Percentiles rank a stretch among this genome's conserved stretches.
Conservation (phyloP, 2,329 filamentous ascomycete species). For the Lecanicillium sp. region DNA sequence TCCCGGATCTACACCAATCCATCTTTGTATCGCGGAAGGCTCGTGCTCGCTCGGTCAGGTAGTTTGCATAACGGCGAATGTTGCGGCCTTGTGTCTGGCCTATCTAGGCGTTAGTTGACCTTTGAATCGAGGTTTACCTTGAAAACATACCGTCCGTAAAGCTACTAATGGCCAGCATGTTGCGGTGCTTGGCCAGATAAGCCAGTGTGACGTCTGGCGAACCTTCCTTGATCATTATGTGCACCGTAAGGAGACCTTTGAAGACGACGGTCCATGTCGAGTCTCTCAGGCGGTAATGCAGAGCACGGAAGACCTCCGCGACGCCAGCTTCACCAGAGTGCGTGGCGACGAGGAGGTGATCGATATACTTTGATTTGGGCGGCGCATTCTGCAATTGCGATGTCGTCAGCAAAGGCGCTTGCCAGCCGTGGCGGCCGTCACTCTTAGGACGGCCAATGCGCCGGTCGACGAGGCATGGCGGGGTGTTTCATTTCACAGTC, state of each 20-base stretch:
- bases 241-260: slow-evolving; percentile 92
- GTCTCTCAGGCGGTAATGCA: slow-evolving; percentile 83
- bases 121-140: background rate
- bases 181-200: slow-evolving; percentile 76
- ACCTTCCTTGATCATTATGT: slow-evolving; percentile 96
- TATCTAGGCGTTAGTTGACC: slow-evolving; percentile 24
- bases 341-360: slow-evolving; percentile 92
- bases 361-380: slow-evolving; percentile 98
- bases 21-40: slow-evolving; percentile 78
- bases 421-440: background rate
- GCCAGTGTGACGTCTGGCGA: slow-evolving; percentile 80
- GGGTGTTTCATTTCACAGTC: no score
- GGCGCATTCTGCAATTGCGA: slow-evolving; percentile 63
- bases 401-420: slow-evolving; percentile 4
- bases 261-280: slow-evolving; percentile 99
- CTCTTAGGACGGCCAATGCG: slow-evolving; percentile 1
- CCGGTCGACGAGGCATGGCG: background rate
- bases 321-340: slow-evolving; percentile 92
- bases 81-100: slow-evolving; percentile 93
- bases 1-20: slow-evolving; percentile 81
- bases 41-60: slow-evolving; percentile 73
- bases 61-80: slow-evolving; percentile 84
- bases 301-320: slow-evolving; percentile 86
- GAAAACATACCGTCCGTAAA: slow-evolving; percentile 76
- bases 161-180: slow-evolving; percentile 76